Evolutionary conservation across 164 flowering plant genomes (phyloP).

Genomic region (Vitis vinifera): ASM3070453v1 NC_081805.1:37501-38000

Average conservation of each 20-base stretch:
- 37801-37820: conserved; percentile 32
- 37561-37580: neutral
- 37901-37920: neutral
- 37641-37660: conserved; percentile 14
- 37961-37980: neutral
- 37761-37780: conserved; percentile 14
- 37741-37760: neutral
- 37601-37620: conserved; percentile 31
- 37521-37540: neutral
- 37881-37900: neutral
- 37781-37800: conserved; percentile 6
- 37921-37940: too few relatives aligned
- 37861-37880: conserved; percentile 5
- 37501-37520: neutral
- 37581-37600: conserved; percentile 38
- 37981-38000: neutral
- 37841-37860: conserved; percentile 6
- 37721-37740: neutral
- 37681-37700: conserved; percentile 1
- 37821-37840: conserved; percentile 24
- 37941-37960: conserved; percentile 6
- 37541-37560: neutral
- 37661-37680: neutral
- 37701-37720: neutral
- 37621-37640: conserved; percentile 2